Conservation (phyloP, 805 yeast species). For the Saturnispora zaruensis region DNA sequence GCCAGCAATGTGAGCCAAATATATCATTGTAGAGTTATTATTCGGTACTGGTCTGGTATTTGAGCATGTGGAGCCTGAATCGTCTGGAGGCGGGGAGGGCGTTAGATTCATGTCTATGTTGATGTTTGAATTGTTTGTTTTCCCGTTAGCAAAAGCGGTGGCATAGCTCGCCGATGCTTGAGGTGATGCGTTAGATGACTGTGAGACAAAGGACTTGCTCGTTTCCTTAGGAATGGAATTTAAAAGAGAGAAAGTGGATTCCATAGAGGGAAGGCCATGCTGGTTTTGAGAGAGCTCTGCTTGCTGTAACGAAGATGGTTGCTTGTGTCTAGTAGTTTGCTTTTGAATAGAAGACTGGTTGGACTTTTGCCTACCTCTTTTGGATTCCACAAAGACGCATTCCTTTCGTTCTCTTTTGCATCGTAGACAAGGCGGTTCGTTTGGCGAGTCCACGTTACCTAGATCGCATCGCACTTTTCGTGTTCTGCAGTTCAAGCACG, state of each 20-base stretch:
- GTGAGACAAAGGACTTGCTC: neutral
- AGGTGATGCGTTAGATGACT: neutral
- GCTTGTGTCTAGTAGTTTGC: neutral
- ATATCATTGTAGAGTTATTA: constrained; percentile 48
- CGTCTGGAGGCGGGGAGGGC: constrained; percentile 1
- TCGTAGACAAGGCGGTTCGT: constrained; percentile 75
- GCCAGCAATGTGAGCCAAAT: constrained; percentile 73
- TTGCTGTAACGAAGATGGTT: neutral
- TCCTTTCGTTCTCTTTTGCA: constrained; percentile 76
- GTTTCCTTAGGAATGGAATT: neutral
- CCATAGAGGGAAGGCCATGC: neutral
- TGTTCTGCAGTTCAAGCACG: constrained; percentile 78
- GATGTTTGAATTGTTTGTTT: neutral
- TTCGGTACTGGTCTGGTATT: constrained; percentile 10
- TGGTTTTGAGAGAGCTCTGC: neutral
- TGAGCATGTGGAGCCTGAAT: constrained; percentile 2
- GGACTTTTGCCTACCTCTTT: constrained; percentile 40
- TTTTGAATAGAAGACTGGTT: constrained; percentile 10
- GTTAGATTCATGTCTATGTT: neutral
- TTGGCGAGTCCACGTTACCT: constrained; percentile 65
- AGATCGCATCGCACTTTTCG: constrained; percentile 83
- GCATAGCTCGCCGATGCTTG: neutral
- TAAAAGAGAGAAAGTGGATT: neutral
- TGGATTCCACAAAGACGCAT: constrained; percentile 54
- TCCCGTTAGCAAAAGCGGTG: neutral